A percentile compares a stretch with the other conserved stretches of the same genome.
Evolutionary conservation across 2,329 filamentous ascomycete species (phyloP).

Genomic region (Talaromyces sp.): DNA sequence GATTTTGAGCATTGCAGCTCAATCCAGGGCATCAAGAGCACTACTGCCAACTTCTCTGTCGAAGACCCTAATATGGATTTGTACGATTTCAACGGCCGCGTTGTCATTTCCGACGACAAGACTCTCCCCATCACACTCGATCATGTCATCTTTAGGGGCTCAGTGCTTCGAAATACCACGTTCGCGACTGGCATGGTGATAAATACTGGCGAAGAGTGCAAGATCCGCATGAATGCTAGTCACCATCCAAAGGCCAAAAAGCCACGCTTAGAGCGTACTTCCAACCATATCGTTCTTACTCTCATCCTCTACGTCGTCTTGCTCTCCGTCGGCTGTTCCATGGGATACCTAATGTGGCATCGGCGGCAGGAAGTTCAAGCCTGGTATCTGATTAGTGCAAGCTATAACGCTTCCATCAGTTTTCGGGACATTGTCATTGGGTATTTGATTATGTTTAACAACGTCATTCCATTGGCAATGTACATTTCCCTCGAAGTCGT

Average conservation of each 20-base stretch:
- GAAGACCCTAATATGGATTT: conserved; percentile 56
- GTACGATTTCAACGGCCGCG: conserved; percentile 55
- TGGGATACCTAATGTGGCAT: conserved; percentile 68
- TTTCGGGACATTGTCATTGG: conserved; percentile 70
- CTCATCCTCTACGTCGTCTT: conserved; percentile 68
- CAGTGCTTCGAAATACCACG: conserved; percentile 67
- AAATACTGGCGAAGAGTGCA: conserved; percentile 83
- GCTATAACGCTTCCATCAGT: conserved; percentile 41
- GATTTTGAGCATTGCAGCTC: conserved; percentile 37
- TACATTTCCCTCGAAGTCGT: conserved; percentile 86
- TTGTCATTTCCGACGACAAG: conserved; percentile 39
- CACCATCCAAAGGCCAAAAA: conserved; percentile 76
- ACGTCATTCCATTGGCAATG: conserved; percentile 76
- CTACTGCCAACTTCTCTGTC: conserved; percentile 43
- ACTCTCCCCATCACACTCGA: conserved; percentile 64
- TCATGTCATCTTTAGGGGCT: conserved; percentile 73
- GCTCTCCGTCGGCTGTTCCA: not conserved
- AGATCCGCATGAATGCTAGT: conserved; percentile 88
- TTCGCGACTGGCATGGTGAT: conserved; percentile 69
- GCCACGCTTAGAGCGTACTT: conserved; percentile 67
- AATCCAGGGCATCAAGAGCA: conserved; percentile 53
- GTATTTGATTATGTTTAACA: conserved; percentile 87
- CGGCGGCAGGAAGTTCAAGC: conserved; percentile 53
- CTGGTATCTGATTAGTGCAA: conserved; percentile 63
- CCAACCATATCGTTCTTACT: conserved; percentile 74